Evolutionary conservation across 495 filamentous ascomycete species (phyloP).

Genomic region (Penicillium longicatenatum): DNA sequence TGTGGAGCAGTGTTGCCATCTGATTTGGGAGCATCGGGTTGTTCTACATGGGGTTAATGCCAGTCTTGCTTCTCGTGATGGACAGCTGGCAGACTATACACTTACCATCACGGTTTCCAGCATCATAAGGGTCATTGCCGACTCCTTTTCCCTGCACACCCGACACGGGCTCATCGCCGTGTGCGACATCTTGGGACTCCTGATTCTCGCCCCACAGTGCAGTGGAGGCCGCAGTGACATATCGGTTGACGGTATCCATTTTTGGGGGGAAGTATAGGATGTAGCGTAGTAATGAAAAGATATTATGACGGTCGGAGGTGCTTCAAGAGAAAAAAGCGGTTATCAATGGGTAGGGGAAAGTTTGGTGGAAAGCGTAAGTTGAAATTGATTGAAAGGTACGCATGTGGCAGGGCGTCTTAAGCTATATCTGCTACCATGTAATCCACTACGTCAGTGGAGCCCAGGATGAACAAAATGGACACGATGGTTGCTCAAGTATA

Average conservation of each 20-base stretch:
- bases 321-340: background rate
- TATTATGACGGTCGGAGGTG: background rate
- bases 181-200: slow-evolving; percentile 14
- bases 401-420: background rate
- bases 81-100: too few relatives aligned
- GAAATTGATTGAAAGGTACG: background rate
- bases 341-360: background rate
- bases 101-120: slow-evolving; percentile 45
- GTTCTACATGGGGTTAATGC: slow-evolving; percentile 25
- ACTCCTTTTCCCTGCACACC: slow-evolving; percentile 42
- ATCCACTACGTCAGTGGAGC: slow-evolving; percentile 25
- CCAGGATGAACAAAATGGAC: background rate
- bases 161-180: slow-evolving; percentile 46
- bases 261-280: background rate
- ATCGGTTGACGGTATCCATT: slow-evolving; percentile 41
- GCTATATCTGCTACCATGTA: slow-evolving; percentile 4
- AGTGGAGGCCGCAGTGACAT: slow-evolving; percentile 37
- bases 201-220: slow-evolving; percentile 37
- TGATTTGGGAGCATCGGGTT: slow-evolving; percentile 32
- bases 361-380: background rate
- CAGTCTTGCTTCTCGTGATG: background rate
- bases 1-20: slow-evolving; percentile 29
- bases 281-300: background rate
- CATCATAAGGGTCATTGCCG: slow-evolving; percentile 45
- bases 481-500: background rate